phyloP scores from a whole-genome alignment of 2,329 filamentous ascomycete genomes.

The Arthrobotrys megalospora region DNA sequence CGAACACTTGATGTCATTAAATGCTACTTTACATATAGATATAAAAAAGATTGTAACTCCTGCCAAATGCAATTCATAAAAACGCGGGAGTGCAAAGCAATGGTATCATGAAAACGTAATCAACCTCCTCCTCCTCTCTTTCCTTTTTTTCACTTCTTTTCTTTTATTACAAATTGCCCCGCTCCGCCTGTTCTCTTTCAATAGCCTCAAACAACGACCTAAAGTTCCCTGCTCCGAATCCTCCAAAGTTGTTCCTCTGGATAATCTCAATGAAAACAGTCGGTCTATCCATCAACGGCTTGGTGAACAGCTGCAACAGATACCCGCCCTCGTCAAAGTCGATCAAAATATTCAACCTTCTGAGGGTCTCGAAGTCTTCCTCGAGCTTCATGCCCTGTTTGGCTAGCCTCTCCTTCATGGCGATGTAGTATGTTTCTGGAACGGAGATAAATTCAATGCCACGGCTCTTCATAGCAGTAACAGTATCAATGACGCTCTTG shows the following conservation, averaged over 20 bases:
- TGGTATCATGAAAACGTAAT: constrained; percentile 36
- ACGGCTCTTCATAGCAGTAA: constrained; percentile 83
- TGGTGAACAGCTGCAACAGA: constrained; percentile 75
- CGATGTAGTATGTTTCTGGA: constrained; percentile 86
- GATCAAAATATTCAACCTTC: constrained; percentile 87
- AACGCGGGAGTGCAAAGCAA: constrained; percentile 21
- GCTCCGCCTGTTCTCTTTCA: constrained; percentile 88
- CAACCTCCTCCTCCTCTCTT: background rate
- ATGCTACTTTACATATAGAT: constrained; percentile 28
- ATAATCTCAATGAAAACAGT: constrained; percentile 98
- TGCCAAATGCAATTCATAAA: constrained; percentile 25
- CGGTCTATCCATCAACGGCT: constrained; percentile 91
- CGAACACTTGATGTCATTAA: background rate
- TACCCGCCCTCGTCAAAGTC: constrained; percentile 96
- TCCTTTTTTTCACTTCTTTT: background rate
- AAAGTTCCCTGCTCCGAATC: constrained; percentile 96
- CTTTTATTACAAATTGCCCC: constrained; percentile 79
- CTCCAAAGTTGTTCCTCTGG: constrained; percentile 88
- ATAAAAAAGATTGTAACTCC: constrained; percentile 38
- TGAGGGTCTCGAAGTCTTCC: constrained; percentile 84
- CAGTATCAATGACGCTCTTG: constrained; percentile 81
- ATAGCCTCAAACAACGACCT: constrained; percentile 96
- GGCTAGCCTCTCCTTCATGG: constrained; percentile 78
- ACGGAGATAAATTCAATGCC: constrained; percentile 95
- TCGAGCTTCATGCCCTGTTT: constrained; percentile 73